Percentiles rank a stretch among this genome's conserved stretches.
Evolutionary conservation across 805 yeast genomes (phyloP).

Genomic region (Zygosaccharomyces pseudorouxii): DNA sequence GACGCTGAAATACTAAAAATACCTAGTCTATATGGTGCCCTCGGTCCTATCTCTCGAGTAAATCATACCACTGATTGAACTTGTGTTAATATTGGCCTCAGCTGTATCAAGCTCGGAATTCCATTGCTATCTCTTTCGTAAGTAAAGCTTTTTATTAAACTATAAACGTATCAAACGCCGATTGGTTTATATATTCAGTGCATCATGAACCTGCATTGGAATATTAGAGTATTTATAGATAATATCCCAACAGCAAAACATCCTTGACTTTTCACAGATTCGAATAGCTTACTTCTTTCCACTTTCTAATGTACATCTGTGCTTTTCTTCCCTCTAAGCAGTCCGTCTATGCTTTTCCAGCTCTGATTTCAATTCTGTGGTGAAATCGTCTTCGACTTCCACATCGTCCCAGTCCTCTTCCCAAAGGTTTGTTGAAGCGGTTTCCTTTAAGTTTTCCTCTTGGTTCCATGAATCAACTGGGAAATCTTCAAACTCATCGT

Average conservation of each 20-base stretch:
- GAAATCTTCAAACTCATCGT: conserved; percentile 96
- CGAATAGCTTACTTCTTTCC: not conserved
- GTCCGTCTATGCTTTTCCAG: conserved; percentile 25
- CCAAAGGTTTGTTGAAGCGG: conserved; percentile 59
- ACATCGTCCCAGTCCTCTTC: conserved; percentile 98
- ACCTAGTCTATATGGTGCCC: no score
- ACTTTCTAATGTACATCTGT: not conserved
- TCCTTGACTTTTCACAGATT: not conserved
- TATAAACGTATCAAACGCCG: conserved; percentile 1
- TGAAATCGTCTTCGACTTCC: conserved; percentile 86
- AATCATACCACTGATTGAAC: no score
- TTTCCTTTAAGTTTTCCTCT: conserved; percentile 47
- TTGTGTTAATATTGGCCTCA: not conserved
- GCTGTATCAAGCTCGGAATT: not conserved
- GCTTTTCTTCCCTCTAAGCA: not conserved
- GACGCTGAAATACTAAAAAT: no score
- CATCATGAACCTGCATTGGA: not conserved
- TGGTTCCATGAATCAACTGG: conserved; percentile 87
- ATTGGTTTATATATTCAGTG: not conserved
- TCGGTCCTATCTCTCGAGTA: no score
- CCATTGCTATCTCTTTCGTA: not conserved
- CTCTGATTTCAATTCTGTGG: conserved; percentile 60
- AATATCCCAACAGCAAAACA: no score
- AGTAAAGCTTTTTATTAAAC: not conserved
- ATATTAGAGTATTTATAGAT: no score